Evolutionary conservation across 148 eudicot genomes (phyloP).

Genomic region (Dysphania ambrosioides): DNA sequence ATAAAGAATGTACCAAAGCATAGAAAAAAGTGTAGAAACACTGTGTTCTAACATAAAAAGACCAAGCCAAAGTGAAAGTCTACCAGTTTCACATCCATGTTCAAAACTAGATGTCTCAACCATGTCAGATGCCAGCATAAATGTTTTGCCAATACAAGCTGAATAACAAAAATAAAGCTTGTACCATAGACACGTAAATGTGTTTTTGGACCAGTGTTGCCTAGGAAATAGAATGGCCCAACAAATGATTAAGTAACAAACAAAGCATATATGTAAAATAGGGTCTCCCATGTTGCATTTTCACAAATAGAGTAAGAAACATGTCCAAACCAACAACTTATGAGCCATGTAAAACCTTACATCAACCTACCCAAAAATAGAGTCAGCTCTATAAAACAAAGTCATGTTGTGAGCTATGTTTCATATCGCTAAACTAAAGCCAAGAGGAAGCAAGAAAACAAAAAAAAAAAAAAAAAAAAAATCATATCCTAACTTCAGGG

Average conservation of each 20-base stretch:
- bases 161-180: neutral
- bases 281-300: neutral
- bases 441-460: neutral
- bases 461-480: too few species aligned
- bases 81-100: neutral
- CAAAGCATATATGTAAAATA: neutral
- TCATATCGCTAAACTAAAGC: neutral
- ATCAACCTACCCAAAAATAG: neutral
- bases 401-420: neutral
- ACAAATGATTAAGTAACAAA: neutral
- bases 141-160: neutral
- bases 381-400: neutral
- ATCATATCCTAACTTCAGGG: neutral
- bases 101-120: neutral
- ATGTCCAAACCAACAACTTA: neutral
- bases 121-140: neutral
- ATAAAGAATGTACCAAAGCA: neutral
- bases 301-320: neutral
- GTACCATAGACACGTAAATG: neutral
- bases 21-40: neutral
- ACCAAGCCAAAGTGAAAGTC: neutral
- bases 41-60: neutral
- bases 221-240: neutral
- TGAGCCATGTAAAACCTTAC: neutral
- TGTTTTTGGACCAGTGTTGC: neutral